phyloP scores from a whole-genome alignment of 176 grass and related monocot species.

The Poa annua region DNA sequence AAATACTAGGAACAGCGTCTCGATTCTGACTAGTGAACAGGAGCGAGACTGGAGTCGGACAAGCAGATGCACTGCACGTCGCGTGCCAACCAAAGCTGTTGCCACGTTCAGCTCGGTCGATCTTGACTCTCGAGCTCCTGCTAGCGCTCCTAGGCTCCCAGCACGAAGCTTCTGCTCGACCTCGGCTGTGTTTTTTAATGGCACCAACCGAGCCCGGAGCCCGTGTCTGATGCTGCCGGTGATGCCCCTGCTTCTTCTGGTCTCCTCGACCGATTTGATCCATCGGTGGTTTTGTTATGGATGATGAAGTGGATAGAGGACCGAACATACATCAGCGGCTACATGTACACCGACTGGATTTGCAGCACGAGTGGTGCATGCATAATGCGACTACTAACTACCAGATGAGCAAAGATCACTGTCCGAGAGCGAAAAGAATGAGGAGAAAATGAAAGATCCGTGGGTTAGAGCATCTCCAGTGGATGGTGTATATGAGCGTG shows the following conservation, averaged over 20 bases:
- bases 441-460: background rate
- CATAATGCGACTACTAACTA: background rate
- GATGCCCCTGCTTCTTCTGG: background rate
- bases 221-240: background rate
- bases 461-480: too few species aligned
- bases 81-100: slow-evolving; percentile 34
- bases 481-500: too few species aligned
- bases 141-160: background rate
- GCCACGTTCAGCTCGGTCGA: slow-evolving; percentile 25
- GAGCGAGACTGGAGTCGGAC: background rate
- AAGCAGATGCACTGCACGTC: background rate
- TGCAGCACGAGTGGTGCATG: slow-evolving; percentile 3
- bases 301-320: slow-evolving; percentile 5
- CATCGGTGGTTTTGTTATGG: background rate
- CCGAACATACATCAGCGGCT: background rate
- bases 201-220: slow-evolving; percentile 4
- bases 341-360: slow-evolving; percentile 14
- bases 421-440: background rate
- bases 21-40: background rate
- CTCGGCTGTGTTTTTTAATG: background rate
- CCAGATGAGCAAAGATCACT: background rate
- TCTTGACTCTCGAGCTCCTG: slow-evolving; percentile 6
- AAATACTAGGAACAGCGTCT: too few species aligned
- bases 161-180: slow-evolving; percentile 44
- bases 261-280: slow-evolving; percentile 1